A percentile compares a stretch with the other conserved stretches of the same genome.
Evolutionary conservation across 345 rosid genomes (phyloP).

Genomic region (Gossypium longicalyx): DNA sequence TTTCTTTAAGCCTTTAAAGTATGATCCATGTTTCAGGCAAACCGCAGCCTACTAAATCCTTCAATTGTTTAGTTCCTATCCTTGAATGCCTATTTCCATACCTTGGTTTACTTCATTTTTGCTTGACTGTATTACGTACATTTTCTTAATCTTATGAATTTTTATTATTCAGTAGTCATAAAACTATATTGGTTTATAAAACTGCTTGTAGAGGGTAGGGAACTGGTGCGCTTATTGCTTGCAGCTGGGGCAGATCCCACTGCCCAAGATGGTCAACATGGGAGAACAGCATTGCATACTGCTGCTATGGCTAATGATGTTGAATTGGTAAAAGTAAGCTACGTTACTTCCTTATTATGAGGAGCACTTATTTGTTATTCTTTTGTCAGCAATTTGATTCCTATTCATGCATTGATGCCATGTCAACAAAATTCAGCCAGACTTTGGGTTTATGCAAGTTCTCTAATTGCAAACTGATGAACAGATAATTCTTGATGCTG

Average conservation of each 20-base stretch:
- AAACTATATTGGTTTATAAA: conserved; percentile 8
- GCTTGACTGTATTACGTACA: neutral
- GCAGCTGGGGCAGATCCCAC: conserved; percentile 93
- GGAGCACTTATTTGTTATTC: neutral
- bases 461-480: conserved; percentile 19
- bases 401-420: neutral
- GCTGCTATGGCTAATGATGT: conserved; percentile 92
- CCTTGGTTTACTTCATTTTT: neutral
- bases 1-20: neutral
- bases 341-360: neutral
- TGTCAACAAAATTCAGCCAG: neutral
- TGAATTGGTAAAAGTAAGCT: conserved; percentile 78
- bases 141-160: neutral
- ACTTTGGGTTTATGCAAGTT: conserved; percentile 15
- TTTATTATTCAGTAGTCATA: neutral
- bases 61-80: neutral
- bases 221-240: conserved; percentile 74
- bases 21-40: neutral
- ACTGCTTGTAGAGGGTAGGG: conserved; percentile 78
- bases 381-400: neutral
- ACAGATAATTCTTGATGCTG: conserved; percentile 91
- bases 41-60: neutral
- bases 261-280: conserved; percentile 80
- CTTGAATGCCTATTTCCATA: conserved; percentile 3
- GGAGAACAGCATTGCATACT: conserved; percentile 86